These are phyloP conservation scores for Agroathelia rolfsii DNA, from an alignment of 1,284 basidiomycete genomes.

Conservation along the genomic window DNA sequence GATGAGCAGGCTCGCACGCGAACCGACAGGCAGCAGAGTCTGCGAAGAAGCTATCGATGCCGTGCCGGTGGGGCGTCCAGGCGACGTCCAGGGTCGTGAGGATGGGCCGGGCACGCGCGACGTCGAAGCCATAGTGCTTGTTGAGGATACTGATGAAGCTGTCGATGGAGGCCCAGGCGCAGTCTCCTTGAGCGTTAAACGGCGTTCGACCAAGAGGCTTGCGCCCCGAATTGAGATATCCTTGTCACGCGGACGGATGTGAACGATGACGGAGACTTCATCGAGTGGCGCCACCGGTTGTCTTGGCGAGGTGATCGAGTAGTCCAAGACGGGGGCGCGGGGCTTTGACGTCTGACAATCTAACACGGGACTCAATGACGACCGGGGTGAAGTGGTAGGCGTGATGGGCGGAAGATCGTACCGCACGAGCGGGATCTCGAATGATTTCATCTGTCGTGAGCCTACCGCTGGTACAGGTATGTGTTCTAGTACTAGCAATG, in stretches of 20 bases:
- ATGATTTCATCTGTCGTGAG: constrained; percentile 53
- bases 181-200: constrained; percentile 38
- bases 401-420: constrained; percentile 40
- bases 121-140: neutral
- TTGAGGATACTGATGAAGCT: constrained; percentile 7
- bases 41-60: constrained; percentile 1
- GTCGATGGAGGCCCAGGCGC: constrained; percentile 15
- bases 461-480: constrained; percentile 55
- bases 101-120: constrained; percentile 6
- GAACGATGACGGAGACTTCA: constrained; percentile 43
- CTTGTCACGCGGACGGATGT: constrained; percentile 36
- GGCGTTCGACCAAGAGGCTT: constrained; percentile 43
- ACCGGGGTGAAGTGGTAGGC: constrained; percentile 21
- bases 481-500: constrained; percentile 50
- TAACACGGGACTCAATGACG: constrained; percentile 22
- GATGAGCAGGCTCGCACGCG: constrained; percentile 9
- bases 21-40: constrained; percentile 9
- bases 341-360: constrained; percentile 32
- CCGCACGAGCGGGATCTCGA: constrained; percentile 56
- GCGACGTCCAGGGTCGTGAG: constrained; percentile 6
- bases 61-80: constrained; percentile 5
- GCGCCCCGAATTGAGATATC: constrained; percentile 42
- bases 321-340: constrained; percentile 37
- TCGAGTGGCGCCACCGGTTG: constrained; percentile 46
- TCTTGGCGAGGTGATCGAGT: constrained; percentile 34